Percentiles rank a stretch among this genome's conserved stretches.
Evolutionary conservation across 257 asterid genomes (phyloP).

Genomic region (Primulina tabacum): DNA sequence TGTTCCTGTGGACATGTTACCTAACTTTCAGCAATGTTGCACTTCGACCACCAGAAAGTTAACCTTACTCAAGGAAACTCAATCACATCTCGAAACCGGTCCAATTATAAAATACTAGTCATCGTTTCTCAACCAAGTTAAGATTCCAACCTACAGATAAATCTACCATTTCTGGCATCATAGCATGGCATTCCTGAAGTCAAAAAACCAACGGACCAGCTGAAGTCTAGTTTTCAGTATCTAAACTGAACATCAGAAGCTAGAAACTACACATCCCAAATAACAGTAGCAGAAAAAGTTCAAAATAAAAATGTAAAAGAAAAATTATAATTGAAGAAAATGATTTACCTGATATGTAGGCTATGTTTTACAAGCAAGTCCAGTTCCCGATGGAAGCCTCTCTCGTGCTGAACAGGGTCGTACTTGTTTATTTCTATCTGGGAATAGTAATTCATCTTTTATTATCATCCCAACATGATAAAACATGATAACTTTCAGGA

Average conservation of each 20-base stretch:
- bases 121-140: constrained; percentile 1
- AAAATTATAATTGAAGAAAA: constrained; percentile 15
- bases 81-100: constrained; percentile 3
- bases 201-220: neutral
- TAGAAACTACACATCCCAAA: constrained; percentile 1
- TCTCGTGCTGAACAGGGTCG: constrained; percentile 71
- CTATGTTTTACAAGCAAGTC: constrained; percentile 88
- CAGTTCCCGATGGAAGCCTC: constrained; percentile 84
- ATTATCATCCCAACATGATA: constrained; percentile 12
- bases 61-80: no score
- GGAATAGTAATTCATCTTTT: constrained; percentile 28
- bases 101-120: neutral
- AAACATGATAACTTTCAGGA: neutral
- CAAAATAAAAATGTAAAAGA: neutral
- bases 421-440: constrained; percentile 79
- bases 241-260: constrained; percentile 4
- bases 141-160: neutral
- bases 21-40: no score
- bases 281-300: neutral
- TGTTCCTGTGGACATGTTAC: no score
- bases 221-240: constrained; percentile 8
- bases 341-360: constrained; percentile 71
- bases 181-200: constrained; percentile 5
- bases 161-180: neutral
- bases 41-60: no score